Percentiles rank a stretch among this genome's conserved stretches.
These are phyloP conservation scores for Globisporangium heterothallicum DNA, from an alignment of 352 stramenopile genomes.

Conservation along the genomic window DNA sequence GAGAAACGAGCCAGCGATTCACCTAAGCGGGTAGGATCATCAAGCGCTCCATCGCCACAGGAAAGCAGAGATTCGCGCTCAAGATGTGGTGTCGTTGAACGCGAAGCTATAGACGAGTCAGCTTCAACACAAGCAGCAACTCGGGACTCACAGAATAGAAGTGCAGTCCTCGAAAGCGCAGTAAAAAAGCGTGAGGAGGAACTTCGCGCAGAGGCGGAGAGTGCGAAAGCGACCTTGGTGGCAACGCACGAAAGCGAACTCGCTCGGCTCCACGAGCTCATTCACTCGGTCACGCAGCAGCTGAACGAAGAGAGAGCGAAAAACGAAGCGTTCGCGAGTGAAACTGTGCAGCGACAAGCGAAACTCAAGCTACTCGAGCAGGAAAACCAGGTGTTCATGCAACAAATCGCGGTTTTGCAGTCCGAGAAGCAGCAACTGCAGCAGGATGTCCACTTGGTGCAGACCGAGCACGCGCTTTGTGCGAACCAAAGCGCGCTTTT, in stretches of 20 bases:
- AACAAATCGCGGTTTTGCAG: constrained; percentile 15
- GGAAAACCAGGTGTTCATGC: constrained; percentile 15
- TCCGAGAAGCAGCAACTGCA: constrained; percentile 9
- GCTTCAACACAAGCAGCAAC: neutral
- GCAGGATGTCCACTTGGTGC: constrained; percentile 14
- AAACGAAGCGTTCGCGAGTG: neutral
- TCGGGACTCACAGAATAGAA: neutral
- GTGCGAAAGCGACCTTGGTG: neutral
- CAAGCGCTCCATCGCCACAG: neutral
- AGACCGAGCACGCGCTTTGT: constrained; percentile 21
- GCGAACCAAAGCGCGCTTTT: constrained; percentile 22
- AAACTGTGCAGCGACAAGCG: neutral
- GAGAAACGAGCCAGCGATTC: neutral
- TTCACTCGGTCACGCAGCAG: constrained; percentile 6
- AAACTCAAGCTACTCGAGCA: constrained; percentile 4
- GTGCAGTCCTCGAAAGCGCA: neutral
- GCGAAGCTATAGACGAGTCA: neutral
- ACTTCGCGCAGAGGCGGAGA: constrained; percentile 6
- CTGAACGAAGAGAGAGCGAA: constrained; percentile 6
- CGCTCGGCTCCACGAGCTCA: constrained; percentile 1
- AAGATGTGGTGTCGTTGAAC: neutral
- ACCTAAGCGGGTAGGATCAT: neutral
- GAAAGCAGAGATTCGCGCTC: neutral
- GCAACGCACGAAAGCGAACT: constrained; percentile 6
- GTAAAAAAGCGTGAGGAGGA: constrained; percentile 8